Evolutionary conservation across 805 yeast genomes (phyloP).

Genomic region (Zygoascus flipseniorum): DNA sequence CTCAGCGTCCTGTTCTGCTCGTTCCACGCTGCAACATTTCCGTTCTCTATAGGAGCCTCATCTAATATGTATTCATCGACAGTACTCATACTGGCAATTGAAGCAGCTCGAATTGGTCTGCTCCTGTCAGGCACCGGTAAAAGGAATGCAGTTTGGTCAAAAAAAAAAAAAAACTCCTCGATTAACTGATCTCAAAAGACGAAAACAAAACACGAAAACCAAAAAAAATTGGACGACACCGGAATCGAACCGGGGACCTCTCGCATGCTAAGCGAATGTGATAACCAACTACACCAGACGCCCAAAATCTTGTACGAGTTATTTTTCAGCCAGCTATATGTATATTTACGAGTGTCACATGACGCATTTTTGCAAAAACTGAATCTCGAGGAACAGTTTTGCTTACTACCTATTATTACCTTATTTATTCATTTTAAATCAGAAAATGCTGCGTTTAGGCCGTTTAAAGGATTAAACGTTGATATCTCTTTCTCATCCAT

Average conservation of each 20-base stretch:
- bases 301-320: conserved; percentile 6
- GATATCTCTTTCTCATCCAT: too few species aligned
- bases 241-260: conserved; percentile 22
- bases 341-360: background rate
- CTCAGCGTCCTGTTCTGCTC: conserved; percentile 20
- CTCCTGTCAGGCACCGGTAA: background rate
- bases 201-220: conserved; percentile 1
- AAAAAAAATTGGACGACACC: conserved; percentile 19
- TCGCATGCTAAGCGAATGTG: conserved; percentile 21
- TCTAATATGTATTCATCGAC: conserved; percentile 4
- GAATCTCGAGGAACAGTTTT: too few species aligned
- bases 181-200: background rate
- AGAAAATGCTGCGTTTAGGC: too few species aligned
- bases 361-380: background rate
- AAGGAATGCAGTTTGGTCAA: background rate
- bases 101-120: background rate
- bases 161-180: background rate
- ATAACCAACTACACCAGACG: conserved; percentile 22
- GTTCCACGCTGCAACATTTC: conserved; percentile 17
- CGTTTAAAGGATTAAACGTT: too few species aligned
- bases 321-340: background rate
- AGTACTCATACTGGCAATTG: background rate
- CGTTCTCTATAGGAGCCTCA: conserved; percentile 23
- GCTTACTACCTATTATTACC: too few species aligned
- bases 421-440: too few species aligned